Percentiles rank a stretch among this genome's conserved stretches.
These are phyloP conservation scores for Solidago caesia DNA, from an alignment of 129 eudicot species.

Conservation along the genomic window DNA sequence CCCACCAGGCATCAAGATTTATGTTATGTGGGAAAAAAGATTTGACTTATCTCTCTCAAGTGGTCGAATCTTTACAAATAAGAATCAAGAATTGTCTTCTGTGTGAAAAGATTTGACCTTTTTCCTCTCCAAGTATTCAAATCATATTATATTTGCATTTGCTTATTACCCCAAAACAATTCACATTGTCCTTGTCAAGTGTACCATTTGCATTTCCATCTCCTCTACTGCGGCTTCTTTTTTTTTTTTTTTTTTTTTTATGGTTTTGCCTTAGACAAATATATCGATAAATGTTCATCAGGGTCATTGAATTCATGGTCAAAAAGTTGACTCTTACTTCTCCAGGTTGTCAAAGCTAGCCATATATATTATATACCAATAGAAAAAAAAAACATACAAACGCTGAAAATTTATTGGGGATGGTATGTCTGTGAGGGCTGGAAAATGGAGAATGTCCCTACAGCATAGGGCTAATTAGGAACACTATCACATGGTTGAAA, in stretches of 20 bases:
- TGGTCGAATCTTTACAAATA: slow-evolving; percentile 26
- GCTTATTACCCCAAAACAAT: not conserved
- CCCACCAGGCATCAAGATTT: slow-evolving; percentile 32
- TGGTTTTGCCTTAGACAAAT: not conserved
- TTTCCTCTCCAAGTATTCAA: slow-evolving; percentile 8
- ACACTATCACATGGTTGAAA: slow-evolving; percentile 41
- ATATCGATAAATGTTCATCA: not conserved
- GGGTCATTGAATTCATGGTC: not conserved
- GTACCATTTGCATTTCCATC: not conserved
- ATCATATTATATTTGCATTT: slow-evolving; percentile 5
- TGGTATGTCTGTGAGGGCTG: slow-evolving; percentile 15
- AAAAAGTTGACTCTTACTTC: not conserved
- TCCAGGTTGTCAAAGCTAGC: slow-evolving; percentile 16
- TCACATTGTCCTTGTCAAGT: not conserved
- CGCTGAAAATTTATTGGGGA: slow-evolving; percentile 17
- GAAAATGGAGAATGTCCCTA: slow-evolving; percentile 24
- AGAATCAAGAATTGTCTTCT: slow-evolving; percentile 29
- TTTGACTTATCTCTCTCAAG: not conserved
- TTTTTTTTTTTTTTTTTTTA: not conserved
- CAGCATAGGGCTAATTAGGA: slow-evolving; percentile 29
- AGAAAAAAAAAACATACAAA: not conserved
- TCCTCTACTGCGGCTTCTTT: too few species aligned
- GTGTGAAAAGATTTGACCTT: slow-evolving; percentile 34
- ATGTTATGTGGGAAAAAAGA: slow-evolving; percentile 14
- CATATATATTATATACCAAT: not conserved